Evolutionary conservation across 139 green algal genomes (phyloP).

Genomic region (Trebouxia sp.): DNA sequence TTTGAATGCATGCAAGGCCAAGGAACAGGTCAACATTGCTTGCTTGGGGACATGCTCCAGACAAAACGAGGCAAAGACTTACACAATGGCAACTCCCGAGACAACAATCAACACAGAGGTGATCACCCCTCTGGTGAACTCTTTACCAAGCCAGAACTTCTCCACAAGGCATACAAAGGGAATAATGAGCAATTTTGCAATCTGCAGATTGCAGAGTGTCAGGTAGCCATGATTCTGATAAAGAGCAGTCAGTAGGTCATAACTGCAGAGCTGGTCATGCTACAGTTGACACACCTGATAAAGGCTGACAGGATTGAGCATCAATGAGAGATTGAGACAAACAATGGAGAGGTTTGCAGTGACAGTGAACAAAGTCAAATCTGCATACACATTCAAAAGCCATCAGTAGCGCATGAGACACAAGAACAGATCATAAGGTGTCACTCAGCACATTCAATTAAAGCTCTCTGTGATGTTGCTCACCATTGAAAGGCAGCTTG

Average conservation of each 20-base stretch:
- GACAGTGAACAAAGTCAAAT: conserved; percentile 59
- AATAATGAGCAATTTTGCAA: conserved; percentile 96
- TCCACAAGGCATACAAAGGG: conserved; percentile 90
- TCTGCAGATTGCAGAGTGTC: conserved; percentile 47
- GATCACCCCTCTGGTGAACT: conserved; percentile 59
- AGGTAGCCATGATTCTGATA: background rate
- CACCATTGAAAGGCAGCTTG: conserved; percentile 39
- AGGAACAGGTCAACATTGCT: background rate
- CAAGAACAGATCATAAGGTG: too few relatives aligned
- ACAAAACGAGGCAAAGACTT: conserved; percentile 45
- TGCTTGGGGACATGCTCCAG: background rate
- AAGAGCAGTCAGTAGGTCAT: background rate
- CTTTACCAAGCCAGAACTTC: conserved; percentile 68
- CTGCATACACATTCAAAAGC: conserved; percentile 24
- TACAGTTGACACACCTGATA: conserved; percentile 62
- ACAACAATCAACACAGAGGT: conserved; percentile 75
- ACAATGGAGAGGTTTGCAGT: conserved; percentile 70
- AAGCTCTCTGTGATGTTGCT: background rate
- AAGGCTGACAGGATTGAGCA: conserved; percentile 70
- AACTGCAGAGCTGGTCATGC: background rate
- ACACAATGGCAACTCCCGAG: conserved; percentile 82
- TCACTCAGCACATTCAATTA: background rate
- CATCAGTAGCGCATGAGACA: too few relatives aligned
- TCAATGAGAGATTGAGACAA: conserved; percentile 66
- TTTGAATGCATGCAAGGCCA: too few relatives aligned